Conservation (phyloP, 2,329 filamentous ascomycete genomes). For the Zymoseptoria pseudotritici region DNA sequence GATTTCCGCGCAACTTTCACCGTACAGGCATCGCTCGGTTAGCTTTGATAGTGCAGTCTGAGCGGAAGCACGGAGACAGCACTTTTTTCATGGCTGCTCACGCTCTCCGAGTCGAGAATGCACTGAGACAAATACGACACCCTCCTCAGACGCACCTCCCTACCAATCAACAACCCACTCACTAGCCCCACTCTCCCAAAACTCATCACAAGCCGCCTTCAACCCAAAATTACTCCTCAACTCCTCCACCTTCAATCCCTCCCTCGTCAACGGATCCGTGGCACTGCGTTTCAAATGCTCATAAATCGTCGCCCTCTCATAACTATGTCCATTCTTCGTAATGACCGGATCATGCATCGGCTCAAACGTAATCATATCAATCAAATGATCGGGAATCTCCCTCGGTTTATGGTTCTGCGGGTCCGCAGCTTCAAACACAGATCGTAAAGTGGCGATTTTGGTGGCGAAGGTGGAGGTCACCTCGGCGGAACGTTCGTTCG, state of each 20-base stretch:
- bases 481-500: constrained; percentile 41
- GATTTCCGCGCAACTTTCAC: no score
- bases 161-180: constrained; percentile 55
- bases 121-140: not conserved
- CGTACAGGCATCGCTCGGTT: no score
- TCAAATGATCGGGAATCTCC: constrained; percentile 65
- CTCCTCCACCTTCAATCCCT: constrained; percentile 60
- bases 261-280: constrained; percentile 77
- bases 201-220: constrained; percentile 76
- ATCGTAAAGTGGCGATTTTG: constrained; percentile 38
- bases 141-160: not conserved
- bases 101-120: no score
- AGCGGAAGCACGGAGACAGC: no score
- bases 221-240: constrained; percentile 75
- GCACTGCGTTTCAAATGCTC: constrained; percentile 71
- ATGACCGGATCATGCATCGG: constrained; percentile 40
- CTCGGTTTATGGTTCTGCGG: constrained; percentile 39
- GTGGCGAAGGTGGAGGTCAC: constrained; percentile 34
- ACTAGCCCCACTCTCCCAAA: constrained; percentile 77
- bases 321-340: constrained; percentile 81
- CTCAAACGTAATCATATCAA: constrained; percentile 52
- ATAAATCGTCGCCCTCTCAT: constrained; percentile 76
- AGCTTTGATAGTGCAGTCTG: no score
- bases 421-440: constrained; percentile 42
- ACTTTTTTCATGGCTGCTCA: no score